Conservation (phyloP, 2,329 filamentous ascomycete species). For the Clonostachys byssicola region DNA sequence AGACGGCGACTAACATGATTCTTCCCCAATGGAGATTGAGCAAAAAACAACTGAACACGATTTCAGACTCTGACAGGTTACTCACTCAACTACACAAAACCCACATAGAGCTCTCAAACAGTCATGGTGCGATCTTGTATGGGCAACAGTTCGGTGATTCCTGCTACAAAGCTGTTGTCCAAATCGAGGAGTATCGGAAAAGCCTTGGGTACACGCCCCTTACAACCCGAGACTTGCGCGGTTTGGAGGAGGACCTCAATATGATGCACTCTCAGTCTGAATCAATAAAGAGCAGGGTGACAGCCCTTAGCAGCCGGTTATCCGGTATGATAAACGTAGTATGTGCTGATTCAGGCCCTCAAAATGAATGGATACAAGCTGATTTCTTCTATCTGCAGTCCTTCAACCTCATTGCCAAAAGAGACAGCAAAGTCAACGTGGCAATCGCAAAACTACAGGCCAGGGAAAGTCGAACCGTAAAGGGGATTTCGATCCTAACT, state of each 20-base stretch:
- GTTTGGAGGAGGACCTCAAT: not conserved
- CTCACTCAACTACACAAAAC: slow-evolving; percentile 3
- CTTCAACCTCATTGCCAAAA: slow-evolving; percentile 4
- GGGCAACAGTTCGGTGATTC: slow-evolving; percentile 1
- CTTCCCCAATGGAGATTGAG: slow-evolving; percentile 2
- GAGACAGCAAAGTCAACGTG: slow-evolving; percentile 5
- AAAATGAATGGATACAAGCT: not conserved
- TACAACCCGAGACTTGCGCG: not conserved
- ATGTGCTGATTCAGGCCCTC: not conserved
- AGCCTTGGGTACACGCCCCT: not conserved
- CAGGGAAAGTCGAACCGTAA: slow-evolving; percentile 2
- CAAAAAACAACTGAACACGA: not conserved
- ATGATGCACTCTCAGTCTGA: not conserved
- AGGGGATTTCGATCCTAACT: slow-evolving; percentile 1
- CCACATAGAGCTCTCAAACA: slow-evolving; percentile 3
- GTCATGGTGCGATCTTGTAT: slow-evolving; percentile 1
- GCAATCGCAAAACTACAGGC: slow-evolving; percentile 1
- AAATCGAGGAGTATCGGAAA: slow-evolving; percentile 1
- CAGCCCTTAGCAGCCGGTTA: slow-evolving; percentile 1
- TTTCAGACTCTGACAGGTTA: not conserved
- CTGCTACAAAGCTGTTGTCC: not conserved
- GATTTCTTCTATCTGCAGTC: not conserved
- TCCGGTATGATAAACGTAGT: slow-evolving; percentile 5
- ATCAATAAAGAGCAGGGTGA: not conserved
- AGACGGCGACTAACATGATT: slow-evolving; percentile 4